These are phyloP conservation scores for Tylopilus sp. DNA, from an alignment of 768 basidiomycete genomes.

Conservation along the genomic window DNA sequence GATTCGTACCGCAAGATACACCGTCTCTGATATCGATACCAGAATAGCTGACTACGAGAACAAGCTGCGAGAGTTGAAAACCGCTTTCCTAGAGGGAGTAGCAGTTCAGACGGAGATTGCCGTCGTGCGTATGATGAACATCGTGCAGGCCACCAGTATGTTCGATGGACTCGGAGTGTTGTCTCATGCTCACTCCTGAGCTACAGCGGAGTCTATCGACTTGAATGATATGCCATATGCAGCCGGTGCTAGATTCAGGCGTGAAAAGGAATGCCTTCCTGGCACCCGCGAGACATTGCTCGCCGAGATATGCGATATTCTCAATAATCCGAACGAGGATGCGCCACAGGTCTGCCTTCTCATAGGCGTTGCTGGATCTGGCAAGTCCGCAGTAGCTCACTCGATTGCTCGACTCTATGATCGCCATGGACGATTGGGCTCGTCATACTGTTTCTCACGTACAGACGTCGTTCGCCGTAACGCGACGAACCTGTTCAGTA, in stretches of 20 bases:
- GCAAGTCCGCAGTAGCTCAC: neutral
- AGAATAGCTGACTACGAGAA: neutral
- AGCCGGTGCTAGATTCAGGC: neutral
- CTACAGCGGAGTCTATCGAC: neutral
- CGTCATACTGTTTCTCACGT: neutral
- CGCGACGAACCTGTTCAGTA: neutral
- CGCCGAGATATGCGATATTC: neutral
- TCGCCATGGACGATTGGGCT: neutral
- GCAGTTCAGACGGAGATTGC: neutral
- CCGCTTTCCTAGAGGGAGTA: neutral
- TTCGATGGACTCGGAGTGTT: neutral
- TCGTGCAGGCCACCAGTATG: neutral
- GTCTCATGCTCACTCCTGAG: neutral
- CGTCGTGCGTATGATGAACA: neutral
- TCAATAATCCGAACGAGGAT: neutral
- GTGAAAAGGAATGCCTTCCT: neutral
- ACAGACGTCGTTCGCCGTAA: neutral
- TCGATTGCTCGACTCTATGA: neutral
- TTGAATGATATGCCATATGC: neutral
- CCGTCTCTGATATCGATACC: neutral
- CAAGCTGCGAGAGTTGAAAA: neutral
- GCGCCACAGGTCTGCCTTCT: neutral
- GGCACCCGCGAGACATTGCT: neutral
- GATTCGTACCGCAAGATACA: neutral
- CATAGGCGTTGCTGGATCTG: neutral